Base-by-base conservation (phyloP, 1,284 basidiomycete species). In the Trametes versicolor region DNA sequence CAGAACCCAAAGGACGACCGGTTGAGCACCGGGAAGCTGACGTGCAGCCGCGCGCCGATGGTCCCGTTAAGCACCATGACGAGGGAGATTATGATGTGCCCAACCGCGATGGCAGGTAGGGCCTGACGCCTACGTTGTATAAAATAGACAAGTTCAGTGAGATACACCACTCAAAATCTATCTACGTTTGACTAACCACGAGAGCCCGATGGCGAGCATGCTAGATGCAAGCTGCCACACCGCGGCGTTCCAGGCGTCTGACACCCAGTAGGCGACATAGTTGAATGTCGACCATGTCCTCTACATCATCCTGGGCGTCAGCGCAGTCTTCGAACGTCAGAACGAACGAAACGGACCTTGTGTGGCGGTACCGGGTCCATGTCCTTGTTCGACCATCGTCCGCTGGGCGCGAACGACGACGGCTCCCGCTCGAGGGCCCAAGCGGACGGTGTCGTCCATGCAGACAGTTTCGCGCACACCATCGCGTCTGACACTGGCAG, bases 1-100 rank as follows among this genome's bases (percentile, higher is more conserved):
- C 89, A 93, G 78, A 93, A 93, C 0, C 93, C 93, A 73, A 91
- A 94, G 0, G 89, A 91, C 0, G 90, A 90, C 5, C 93, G 83
- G 66, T 89, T 89, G 8, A 93, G 81, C 43, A 94, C 85, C 0
- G 92, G 88, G 73, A 94, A 95, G 0, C 86, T 83, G 25, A 89
- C 79, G 67, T 88, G 88, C 54, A 94, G 82, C 19, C 87, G 84
- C 9, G 91, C 90, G 19, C 92, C 92, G 58, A 89, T 83, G 34
- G 88, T 88, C 59, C 90, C 91, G 73, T 92, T 94, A 43, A 88
- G 75, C 1, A 87, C 83, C 78, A 89, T 84, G 9, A 86, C 82
- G 7, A 83, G 68, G 10, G 85, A 80, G 63, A 90, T 88, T 57
- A 88, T 83, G 60, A 81, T 72, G 70, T 90, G 85, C 4, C 87